Percentiles rank a stretch among this genome's conserved stretches.
Evolutionary conservation across 2,329 filamentous ascomycete species (phyloP).

Genomic region (Fusarium albosuccineum): DNA sequence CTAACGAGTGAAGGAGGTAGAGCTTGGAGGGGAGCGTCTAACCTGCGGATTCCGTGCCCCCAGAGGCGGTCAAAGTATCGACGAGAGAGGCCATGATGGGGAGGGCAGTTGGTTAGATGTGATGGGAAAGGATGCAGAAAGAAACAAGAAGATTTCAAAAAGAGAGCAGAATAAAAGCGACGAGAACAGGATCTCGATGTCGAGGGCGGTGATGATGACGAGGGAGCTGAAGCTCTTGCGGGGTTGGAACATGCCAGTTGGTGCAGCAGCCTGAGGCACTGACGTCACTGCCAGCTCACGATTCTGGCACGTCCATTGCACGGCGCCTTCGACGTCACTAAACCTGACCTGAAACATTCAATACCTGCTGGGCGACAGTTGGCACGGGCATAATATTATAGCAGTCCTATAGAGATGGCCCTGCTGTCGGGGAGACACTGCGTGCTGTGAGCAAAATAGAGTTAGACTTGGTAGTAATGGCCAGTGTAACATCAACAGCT

Average conservation of each 20-base stretch:
- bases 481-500: too few species aligned
- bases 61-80: slow-evolving; percentile 43
- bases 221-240: slow-evolving; percentile 23
- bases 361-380: neutral
- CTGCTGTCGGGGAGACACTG: too few species aligned
- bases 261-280: slow-evolving; percentile 12
- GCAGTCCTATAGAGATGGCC: neutral
- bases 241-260: slow-evolving; percentile 23
- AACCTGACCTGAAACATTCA: slow-evolving; percentile 3
- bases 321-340: slow-evolving; percentile 2
- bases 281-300: slow-evolving; percentile 28
- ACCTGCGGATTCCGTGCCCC: slow-evolving; percentile 45
- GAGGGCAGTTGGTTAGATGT: neutral
- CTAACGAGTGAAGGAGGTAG: neutral
- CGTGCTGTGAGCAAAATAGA: too few species aligned
- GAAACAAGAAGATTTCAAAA: neutral
- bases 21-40: neutral
- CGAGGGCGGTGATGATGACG: slow-evolving; percentile 12
- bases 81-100: slow-evolving; percentile 39
- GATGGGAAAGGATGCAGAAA: neutral
- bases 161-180: slow-evolving; percentile 5
- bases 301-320: neutral
- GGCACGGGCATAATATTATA: neutral
- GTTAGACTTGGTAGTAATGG: too few species aligned
- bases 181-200: slow-evolving; percentile 11